Conservation (phyloP, 805 yeast genomes). For the Barnettozyma sp. region DNA sequence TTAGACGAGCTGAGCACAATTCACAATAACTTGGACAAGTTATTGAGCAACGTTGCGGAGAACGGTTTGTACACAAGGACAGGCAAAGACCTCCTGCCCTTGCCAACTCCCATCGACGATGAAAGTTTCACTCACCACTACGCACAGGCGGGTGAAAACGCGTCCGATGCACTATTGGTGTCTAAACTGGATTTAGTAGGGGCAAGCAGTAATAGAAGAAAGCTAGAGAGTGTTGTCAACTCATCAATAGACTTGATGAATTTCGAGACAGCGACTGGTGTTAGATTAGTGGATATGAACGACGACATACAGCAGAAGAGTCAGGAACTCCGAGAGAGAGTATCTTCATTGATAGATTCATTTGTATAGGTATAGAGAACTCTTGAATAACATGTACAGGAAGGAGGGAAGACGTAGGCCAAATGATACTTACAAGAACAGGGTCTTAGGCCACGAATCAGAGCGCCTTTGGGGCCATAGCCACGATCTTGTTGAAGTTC, state of each 20-base stretch:
- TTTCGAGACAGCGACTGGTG: constrained; percentile 12
- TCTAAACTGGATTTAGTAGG: too few relatives aligned
- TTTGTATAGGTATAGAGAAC: constrained; percentile 6
- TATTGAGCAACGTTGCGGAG: background rate
- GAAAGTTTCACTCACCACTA: too few relatives aligned
- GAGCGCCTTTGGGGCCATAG: constrained; percentile 84
- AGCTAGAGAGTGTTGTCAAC: constrained; percentile 16
- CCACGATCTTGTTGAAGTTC: constrained; percentile 77
- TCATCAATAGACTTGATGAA: constrained; percentile 15
- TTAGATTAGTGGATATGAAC: constrained; percentile 13
- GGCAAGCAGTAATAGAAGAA: constrained; percentile 13
- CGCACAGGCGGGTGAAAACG: too few relatives aligned
- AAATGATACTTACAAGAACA: background rate
- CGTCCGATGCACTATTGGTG: too few relatives aligned
- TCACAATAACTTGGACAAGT: background rate
- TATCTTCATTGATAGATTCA: constrained; percentile 14
- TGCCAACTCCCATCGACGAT: constrained; percentile 20
- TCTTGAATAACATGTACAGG: constrained; percentile 5
- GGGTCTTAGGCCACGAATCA: constrained; percentile 19
- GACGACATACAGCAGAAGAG: constrained; percentile 11
- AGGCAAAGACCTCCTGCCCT: too few relatives aligned
- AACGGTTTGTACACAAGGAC: too few relatives aligned
- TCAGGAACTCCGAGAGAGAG: constrained; percentile 8
- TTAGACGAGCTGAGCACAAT: background rate
- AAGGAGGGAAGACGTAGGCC: too few relatives aligned